These are phyloP conservation scores for Quercus variabilis DNA, from an alignment of 306 rosid genomes.

Conservation along the genomic window DNA sequence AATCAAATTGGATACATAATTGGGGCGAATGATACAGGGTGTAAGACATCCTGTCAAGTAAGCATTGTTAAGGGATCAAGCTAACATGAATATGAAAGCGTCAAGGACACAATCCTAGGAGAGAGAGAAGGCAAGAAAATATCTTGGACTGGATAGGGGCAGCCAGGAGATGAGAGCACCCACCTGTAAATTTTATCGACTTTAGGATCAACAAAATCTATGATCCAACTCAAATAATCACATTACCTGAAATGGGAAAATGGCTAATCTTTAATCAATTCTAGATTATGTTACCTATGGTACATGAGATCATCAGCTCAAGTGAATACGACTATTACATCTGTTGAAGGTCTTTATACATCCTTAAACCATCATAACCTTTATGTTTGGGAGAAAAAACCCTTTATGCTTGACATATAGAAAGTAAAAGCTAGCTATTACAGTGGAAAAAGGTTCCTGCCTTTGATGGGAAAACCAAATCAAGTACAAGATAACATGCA, in stretches of 20 bases:
- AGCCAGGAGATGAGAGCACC: too few species aligned
- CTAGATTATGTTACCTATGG: neutral
- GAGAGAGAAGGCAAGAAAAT: too few species aligned
- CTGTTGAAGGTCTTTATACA: neutral
- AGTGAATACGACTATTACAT: neutral
- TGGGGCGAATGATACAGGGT: neutral
- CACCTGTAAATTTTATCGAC: too few species aligned
- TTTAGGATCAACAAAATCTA: too few species aligned
- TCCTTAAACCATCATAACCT: neutral
- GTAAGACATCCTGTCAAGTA: slow-evolving; percentile 14
- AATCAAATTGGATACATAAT: too few species aligned
- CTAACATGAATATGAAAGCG: too few species aligned
- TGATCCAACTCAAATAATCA: too few species aligned
- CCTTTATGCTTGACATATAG: neutral
- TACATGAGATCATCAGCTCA: neutral
- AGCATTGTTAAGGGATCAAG: slow-evolving; percentile 3
- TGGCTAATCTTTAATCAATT: too few species aligned
- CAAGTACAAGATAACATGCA: neutral
- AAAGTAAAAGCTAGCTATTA: neutral
- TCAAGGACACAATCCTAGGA: too few species aligned
- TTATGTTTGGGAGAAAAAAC: neutral
- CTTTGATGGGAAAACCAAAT: neutral
- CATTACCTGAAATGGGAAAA: too few species aligned
- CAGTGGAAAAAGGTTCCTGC: neutral
- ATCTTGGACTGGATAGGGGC: too few species aligned